Evolutionary conservation across 2,329 filamentous ascomycete species (phyloP).

Genomic region (Botryotinia calthae): DNA sequence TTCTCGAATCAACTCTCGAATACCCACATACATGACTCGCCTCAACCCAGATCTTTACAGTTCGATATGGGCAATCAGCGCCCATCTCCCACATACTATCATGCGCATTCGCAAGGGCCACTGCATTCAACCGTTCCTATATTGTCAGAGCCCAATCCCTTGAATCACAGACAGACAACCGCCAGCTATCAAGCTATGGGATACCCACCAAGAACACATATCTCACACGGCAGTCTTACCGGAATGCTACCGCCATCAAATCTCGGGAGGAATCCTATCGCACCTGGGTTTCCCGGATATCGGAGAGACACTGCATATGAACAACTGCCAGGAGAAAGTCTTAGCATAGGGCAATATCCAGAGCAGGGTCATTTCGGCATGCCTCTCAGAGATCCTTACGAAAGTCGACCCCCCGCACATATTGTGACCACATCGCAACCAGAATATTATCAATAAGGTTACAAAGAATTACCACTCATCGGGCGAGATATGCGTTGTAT

Average conservation of each 20-base stretch:
- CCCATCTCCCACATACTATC: slow-evolving; percentile 12
- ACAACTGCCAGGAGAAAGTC: neutral
- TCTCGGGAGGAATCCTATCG: neutral
- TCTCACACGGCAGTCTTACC: neutral
- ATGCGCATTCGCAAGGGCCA: slow-evolving; percentile 4
- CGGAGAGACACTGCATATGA: slow-evolving; percentile 15
- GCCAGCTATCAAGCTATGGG: slow-evolving; percentile 6
- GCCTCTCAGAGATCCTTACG: slow-evolving; percentile 8
- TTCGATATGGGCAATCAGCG: slow-evolving; percentile 16
- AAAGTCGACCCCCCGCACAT: neutral
- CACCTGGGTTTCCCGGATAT: neutral
- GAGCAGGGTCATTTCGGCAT: slow-evolving; percentile 1
- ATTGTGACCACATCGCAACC: slow-evolving; percentile 13
- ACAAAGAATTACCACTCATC: neutral
- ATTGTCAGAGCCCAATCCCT: slow-evolving; percentile 6
- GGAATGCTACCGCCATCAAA: slow-evolving; percentile 14
- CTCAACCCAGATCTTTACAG: slow-evolving; percentile 14
- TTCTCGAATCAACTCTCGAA: slow-evolving; percentile 15
- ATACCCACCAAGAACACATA: slow-evolving; percentile 6
- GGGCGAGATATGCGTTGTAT: too few relatives aligned
- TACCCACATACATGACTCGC: slow-evolving; percentile 16
- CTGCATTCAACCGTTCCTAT: slow-evolving; percentile 7
- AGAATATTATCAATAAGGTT: neutral
- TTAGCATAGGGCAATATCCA: slow-evolving; percentile 9
- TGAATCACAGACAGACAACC: slow-evolving; percentile 4